Percentiles rank a stretch among this genome's conserved stretches.
These are phyloP conservation scores for Basipetospora chlamydospora DNA, from an alignment of 2,329 filamentous ascomycete species.

Conservation along the genomic window DNA sequence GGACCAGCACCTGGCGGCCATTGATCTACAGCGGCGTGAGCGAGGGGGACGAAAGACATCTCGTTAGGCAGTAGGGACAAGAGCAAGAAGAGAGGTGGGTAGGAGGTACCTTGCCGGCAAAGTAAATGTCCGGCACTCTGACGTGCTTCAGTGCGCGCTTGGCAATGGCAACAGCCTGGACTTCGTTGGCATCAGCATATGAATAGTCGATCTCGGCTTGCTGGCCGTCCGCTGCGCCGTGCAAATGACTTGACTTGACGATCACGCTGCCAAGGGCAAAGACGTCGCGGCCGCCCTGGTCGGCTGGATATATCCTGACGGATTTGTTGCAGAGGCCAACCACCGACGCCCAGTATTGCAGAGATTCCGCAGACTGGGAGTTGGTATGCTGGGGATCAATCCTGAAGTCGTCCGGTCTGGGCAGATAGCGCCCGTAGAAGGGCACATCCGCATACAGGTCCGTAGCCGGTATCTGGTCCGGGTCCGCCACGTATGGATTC, in stretches of 20 bases:
- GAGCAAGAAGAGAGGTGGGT: too few relatives aligned
- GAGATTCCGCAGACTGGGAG: constrained; percentile 11
- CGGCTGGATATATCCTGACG: constrained; percentile 16
- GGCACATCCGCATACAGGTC: constrained; percentile 10
- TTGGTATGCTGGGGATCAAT: constrained; percentile 12
- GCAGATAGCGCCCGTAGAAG: constrained; percentile 10
- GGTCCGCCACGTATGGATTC: constrained; percentile 9
- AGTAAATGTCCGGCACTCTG: constrained; percentile 22
- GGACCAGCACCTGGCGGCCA: constrained; percentile 19
- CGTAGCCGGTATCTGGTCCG: constrained; percentile 7
- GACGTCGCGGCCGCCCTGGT: constrained; percentile 22
- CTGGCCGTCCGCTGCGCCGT: constrained; percentile 7
- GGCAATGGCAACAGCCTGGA: constrained; percentile 18
- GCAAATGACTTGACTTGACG: constrained; percentile 22
- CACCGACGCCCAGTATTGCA: constrained; percentile 19
- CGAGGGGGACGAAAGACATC: neutral
- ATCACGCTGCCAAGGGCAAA: constrained; percentile 26
- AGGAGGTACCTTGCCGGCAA: constrained; percentile 20
- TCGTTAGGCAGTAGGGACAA: too few relatives aligned
- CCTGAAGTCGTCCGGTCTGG: constrained; percentile 8
- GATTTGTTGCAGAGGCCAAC: constrained; percentile 16
- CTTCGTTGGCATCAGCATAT: constrained; percentile 25
- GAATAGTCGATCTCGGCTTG: constrained; percentile 17
- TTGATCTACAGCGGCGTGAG: constrained; percentile 16
- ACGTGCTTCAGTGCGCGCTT: constrained; percentile 14